Base-by-base conservation (phyloP, 208 protist species). In the Trypanosoma avium region DNA sequence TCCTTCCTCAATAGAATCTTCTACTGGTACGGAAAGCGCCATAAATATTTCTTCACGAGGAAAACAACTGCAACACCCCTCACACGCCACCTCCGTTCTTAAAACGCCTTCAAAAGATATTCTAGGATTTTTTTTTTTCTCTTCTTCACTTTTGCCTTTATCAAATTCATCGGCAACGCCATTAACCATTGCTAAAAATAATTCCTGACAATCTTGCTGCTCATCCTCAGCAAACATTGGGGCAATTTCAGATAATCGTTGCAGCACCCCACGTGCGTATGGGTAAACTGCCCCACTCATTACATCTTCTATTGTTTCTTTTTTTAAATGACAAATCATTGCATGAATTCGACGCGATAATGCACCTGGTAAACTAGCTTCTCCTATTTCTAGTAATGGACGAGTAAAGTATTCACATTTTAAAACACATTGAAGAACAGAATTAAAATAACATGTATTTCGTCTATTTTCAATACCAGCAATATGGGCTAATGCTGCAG, bases 401-500 rank as follows among this genome's bases (percentile, higher is more conserved):
- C 59, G 52, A 5, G 65, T 73, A 67, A 94, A 89, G 58, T 78
- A 75, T 38, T 63, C 33, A 62, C 89, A 95, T 29, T 83, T 79
- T 52, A 90, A 80, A 33, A 98, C 61, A 70, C 95, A 98, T 80
- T 99, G 97, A 50, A 99, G 48, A 1, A 95, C 88, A 2, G 90
- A 88, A 77, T 98, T 99, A 75, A 99, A 92, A 69, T 98, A 99
- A 71, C 97, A 99, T 13, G 94, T 98, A 67, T 97, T 97, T 52
- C 88, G 87, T 32, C 77, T 64, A 70, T 98, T 98, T 1, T 77
- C 64, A 24, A 98, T 83, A 46, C 95, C 95, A 50, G 70, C 72
- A 58, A 97, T 67, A 21, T 71, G 68, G 33, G 82, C 81, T 9
- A 64, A 45, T 21, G 69, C 73, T 42, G 86, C 66, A 35, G 82